Conservation (phyloP, 2,329 filamentous ascomycete species). For the Fusarium nodosum region DNA sequence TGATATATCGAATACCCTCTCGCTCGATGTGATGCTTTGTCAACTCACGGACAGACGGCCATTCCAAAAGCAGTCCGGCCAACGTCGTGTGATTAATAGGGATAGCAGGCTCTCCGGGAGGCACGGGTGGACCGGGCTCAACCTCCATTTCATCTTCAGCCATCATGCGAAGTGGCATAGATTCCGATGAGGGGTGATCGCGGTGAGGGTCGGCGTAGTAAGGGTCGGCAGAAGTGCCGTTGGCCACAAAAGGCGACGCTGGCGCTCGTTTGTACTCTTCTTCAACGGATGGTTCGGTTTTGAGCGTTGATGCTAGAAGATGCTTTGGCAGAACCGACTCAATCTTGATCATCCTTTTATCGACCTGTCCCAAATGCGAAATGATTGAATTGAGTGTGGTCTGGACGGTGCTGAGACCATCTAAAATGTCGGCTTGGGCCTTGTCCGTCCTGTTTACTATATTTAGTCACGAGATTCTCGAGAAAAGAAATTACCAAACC, state of each 20-base stretch:
- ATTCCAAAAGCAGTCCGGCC: slow-evolving; percentile 84
- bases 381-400: slow-evolving; percentile 55
- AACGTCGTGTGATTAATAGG: slow-evolving; percentile 90
- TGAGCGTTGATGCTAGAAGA: slow-evolving; percentile 37
- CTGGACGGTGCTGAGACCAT: slow-evolving; percentile 63
- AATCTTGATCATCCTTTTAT: slow-evolving; percentile 55
- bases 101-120: slow-evolving; percentile 75
- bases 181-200: slow-evolving; percentile 50
- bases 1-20: slow-evolving; percentile 68
- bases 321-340: slow-evolving; percentile 50
- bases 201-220: slow-evolving; percentile 47
- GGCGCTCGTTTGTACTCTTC: slow-evolving; percentile 50
- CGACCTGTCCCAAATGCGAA: slow-evolving; percentile 57
- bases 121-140: slow-evolving; percentile 65
- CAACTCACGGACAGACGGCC: slow-evolving; percentile 76
- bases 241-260: slow-evolving; percentile 42
- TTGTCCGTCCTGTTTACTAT: slow-evolving; percentile 66
- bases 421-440: slow-evolving; percentile 70
- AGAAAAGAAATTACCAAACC: slow-evolving; percentile 50
- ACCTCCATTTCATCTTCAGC: slow-evolving; percentile 65
- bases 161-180: slow-evolving; percentile 50
- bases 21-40: slow-evolving; percentile 65
- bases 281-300: slow-evolving; percentile 50
- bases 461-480: slow-evolving; percentile 23
- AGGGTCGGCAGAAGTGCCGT: slow-evolving; percentile 41